A percentile compares a stretch with the other conserved stretches of the same genome.
These are phyloP conservation scores for Colletotrichum sp. DNA, from an alignment of 2,329 filamentous ascomycete species.

Conservation along the genomic window DNA sequence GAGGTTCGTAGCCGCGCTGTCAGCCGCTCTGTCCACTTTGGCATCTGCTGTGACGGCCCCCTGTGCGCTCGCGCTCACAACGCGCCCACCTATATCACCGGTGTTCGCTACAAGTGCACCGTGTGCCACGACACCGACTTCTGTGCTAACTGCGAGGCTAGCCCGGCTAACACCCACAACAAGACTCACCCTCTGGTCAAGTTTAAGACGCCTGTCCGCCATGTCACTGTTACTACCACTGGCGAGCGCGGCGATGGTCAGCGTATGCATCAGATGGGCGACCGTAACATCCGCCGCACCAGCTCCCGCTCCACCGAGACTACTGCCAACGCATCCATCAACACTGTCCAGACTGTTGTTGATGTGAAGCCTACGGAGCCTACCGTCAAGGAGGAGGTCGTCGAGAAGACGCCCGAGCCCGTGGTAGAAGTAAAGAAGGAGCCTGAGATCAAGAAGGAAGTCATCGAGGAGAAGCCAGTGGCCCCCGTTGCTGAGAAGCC, in stretches of 20 bases:
- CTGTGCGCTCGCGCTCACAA: conserved; percentile 70
- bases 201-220: conserved; percentile 90
- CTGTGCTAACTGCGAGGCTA: conserved; percentile 91
- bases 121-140: conserved; percentile 96
- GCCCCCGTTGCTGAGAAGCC: conserved; percentile 25
- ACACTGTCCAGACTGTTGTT: conserved; percentile 72
- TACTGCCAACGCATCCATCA: conserved; percentile 52
- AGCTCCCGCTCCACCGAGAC: conserved; percentile 59
- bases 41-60: conserved; percentile 94
- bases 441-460: conserved; percentile 7
- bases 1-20: conserved; percentile 40
- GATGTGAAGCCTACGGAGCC: conserved; percentile 70
- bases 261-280: conserved; percentile 73
- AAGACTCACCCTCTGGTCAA: conserved; percentile 97
- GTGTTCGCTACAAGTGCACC: conserved; percentile 94
- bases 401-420: conserved; percentile 29
- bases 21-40: conserved; percentile 68
- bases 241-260: conserved; percentile 76
- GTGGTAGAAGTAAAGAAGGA: conserved; percentile 24
- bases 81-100: conserved; percentile 73
- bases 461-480: conserved; percentile 28
- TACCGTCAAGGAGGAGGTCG: conserved; percentile 20
- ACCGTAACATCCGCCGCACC: conserved; percentile 45
- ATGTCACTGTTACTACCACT: conserved; percentile 84
- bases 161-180: conserved; percentile 85